These are phyloP conservation scores for Steccherinum ochraceum DNA, from an alignment of 768 basidiomycete genomes.

Conservation along the genomic window DNA sequence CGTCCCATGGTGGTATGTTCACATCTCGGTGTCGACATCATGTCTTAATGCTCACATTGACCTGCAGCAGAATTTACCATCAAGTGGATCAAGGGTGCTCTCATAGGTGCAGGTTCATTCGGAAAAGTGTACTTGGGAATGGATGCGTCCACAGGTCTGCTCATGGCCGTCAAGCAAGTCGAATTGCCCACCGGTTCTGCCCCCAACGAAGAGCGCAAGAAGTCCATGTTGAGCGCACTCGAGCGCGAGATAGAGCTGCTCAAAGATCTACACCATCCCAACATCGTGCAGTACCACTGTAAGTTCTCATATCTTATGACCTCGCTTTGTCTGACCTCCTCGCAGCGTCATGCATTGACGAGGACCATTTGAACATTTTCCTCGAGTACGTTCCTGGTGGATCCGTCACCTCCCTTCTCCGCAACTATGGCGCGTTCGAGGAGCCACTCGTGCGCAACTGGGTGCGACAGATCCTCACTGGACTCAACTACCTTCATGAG, in stretches of 20 bases:
- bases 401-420: conserved; percentile 82
- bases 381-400: conserved; percentile 96
- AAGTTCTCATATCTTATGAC: conserved; percentile 23
- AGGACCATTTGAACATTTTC: conserved; percentile 90
- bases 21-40: conserved; percentile 1
- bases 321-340: background rate
- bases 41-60: conserved; percentile 4
- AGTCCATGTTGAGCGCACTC: conserved; percentile 85
- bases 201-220: conserved; percentile 88
- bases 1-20: conserved; percentile 42
- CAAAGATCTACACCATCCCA: conserved; percentile 87
- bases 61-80: conserved; percentile 46
- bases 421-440: conserved; percentile 92
- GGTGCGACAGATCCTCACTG: conserved; percentile 85
- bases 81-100: conserved; percentile 96
- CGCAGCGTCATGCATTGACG: conserved; percentile 89
- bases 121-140: conserved; percentile 94
- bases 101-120: conserved; percentile 93
- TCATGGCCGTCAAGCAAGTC: conserved; percentile 99
- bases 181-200: conserved; percentile 80
- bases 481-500: conserved; percentile 87
- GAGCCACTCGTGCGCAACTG: conserved; percentile 90
- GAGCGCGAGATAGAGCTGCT: conserved; percentile 93
- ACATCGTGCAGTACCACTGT: conserved; percentile 99
- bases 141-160: conserved; percentile 82